A percentile compares a stretch with the other conserved stretches of the same genome.
Conservation (phyloP, 129 eudicot genomes). For the Solidago caesia region DNA sequence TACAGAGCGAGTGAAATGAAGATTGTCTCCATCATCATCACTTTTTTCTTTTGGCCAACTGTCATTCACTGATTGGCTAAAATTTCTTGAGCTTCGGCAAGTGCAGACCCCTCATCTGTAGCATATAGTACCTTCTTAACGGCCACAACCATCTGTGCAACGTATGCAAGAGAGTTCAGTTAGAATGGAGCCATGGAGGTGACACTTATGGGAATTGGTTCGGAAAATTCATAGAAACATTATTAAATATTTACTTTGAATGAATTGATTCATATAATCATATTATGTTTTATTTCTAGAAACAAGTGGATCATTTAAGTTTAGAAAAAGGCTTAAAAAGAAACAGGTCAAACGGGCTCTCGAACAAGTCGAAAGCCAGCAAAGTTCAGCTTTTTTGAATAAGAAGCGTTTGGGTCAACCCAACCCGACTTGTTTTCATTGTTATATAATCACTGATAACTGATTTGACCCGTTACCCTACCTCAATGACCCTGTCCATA, state of each 20-base stretch:
- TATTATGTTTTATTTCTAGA: too few species aligned
- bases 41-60: constrained; percentile 22
- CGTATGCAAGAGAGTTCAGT: background rate
- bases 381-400: too few species aligned
- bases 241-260: background rate
- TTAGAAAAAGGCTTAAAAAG: too few species aligned
- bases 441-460: too few species aligned
- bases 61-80: constrained; percentile 26
- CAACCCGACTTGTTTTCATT: too few species aligned
- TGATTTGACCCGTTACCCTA: too few species aligned
- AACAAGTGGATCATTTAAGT: too few species aligned
- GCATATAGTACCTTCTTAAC: constrained; percentile 83
- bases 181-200: background rate
- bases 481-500: too few species aligned
- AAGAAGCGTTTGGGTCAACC: too few species aligned
- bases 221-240: background rate
- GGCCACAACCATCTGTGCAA: constrained; percentile 69
- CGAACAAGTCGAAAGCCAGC: too few species aligned
- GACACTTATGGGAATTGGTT: background rate
- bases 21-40: constrained; percentile 26
- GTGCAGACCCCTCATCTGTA: constrained; percentile 60
- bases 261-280: background rate
- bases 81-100: constrained; percentile 71
- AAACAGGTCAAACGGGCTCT: too few species aligned
- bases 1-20: constrained; percentile 24